Evolutionary conservation across 2,329 filamentous ascomycete genomes (phyloP).

Genomic region (Zasmidium cellare): DNA sequence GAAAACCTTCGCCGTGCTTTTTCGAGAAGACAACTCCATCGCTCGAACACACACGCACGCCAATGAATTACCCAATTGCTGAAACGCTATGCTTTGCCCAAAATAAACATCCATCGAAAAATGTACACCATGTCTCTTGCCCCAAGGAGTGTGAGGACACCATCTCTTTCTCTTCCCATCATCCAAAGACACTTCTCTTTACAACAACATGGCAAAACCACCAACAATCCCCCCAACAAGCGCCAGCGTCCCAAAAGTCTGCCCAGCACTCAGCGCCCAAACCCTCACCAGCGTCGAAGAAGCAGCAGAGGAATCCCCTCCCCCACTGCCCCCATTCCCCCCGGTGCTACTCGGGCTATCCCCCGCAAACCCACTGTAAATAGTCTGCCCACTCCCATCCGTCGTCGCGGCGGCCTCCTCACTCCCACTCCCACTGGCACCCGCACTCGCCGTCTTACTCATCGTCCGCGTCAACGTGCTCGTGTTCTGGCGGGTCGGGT

Average conservation of each 20-base stretch:
- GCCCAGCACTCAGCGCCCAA: conserved; percentile 53
- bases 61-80: conserved; percentile 6
- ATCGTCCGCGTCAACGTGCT: conserved; percentile 51
- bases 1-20: neutral
- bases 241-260: conserved; percentile 57
- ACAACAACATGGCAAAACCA: conserved; percentile 53
- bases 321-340: conserved; percentile 25
- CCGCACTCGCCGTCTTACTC: conserved; percentile 37
- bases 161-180: neutral
- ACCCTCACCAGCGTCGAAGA: conserved; percentile 26
- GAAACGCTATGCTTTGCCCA: conserved; percentile 11
- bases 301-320: conserved; percentile 3
- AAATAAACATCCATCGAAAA: neutral
- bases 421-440: conserved; percentile 27
- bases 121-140: neutral
- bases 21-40: neutral
- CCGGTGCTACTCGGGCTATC: conserved; percentile 27
- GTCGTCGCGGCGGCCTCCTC: conserved; percentile 36
- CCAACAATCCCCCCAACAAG: conserved; percentile 57
- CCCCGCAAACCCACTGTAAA: conserved; percentile 49
- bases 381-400: conserved; percentile 29
- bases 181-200: conserved; percentile 7
- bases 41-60: neutral
- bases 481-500: conserved; percentile 61
- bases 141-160: neutral